A percentile compares a stretch with the other conserved stretches of the same genome.
Conservation (phyloP, 441 rosid species). For the Adansonia gregorii region DNA sequence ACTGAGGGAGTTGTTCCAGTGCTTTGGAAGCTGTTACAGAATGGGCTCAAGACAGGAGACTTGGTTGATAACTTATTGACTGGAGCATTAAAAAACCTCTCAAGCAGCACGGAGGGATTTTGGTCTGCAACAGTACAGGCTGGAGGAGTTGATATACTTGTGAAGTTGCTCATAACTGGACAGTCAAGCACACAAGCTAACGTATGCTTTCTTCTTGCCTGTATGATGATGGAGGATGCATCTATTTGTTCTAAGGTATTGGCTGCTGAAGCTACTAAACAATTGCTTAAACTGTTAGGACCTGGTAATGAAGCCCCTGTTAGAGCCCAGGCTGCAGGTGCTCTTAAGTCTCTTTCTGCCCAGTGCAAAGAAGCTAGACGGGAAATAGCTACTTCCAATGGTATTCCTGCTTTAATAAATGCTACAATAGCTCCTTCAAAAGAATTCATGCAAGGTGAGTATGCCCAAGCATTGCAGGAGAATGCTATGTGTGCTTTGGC, state of each 20-base stretch:
- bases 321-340: conserved; percentile 99
- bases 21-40: conserved; percentile 86
- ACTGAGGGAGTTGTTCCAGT: conserved; percentile 99
- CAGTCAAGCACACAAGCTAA: conserved; percentile 86
- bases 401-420: conserved; percentile 90
- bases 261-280: conserved; percentile 89
- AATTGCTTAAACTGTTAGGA: conserved; percentile 87
- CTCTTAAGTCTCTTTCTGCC: conserved; percentile 94
- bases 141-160: conserved; percentile 97
- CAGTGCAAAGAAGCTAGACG: conserved; percentile 93
- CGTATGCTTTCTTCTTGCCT: conserved; percentile 93
- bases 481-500: conserved; percentile 99
- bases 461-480: conserved; percentile 98
- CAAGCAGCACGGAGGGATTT: conserved; percentile 94
- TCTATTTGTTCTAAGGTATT: conserved; percentile 86
- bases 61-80: conserved; percentile 89
- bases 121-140: conserved; percentile 91
- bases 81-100: conserved; percentile 92
- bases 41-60: conserved; percentile 77
- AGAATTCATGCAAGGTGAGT: conserved; percentile 99
- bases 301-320: conserved; percentile 95
- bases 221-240: conserved; percentile 95
- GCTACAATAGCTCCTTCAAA: conserved; percentile 99
- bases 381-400: conserved; percentile 87
- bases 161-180: conserved; percentile 87